phyloP scores from a whole-genome alignment of 1,139 yeast genomes.

The Pichia norvegensis region DNA sequence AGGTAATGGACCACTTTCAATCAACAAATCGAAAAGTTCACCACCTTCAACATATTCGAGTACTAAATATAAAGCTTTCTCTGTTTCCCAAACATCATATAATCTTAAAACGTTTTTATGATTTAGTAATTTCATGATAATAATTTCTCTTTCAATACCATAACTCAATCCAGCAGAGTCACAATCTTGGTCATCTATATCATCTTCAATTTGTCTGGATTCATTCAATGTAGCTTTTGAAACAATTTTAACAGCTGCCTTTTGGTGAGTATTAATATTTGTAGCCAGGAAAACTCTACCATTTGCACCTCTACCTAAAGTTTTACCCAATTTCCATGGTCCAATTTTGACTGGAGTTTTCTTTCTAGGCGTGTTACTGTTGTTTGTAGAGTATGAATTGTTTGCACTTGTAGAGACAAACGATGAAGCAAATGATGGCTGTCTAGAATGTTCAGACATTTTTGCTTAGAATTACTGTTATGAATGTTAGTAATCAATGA shows the following conservation, averaged over 20 bases:
- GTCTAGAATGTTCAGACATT: conserved; percentile 25
- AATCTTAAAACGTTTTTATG: conserved; percentile 94
- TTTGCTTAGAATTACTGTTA: background rate
- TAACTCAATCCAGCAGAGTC: conserved; percentile 66
- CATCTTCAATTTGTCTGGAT: conserved; percentile 1
- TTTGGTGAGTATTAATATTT: conserved; percentile 72
- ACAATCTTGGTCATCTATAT: conserved; percentile 31
- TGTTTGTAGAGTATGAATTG: conserved; percentile 1
- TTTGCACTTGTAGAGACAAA: conserved; percentile 27
- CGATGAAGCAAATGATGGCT: conserved; percentile 29
- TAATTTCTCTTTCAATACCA: conserved; percentile 94
- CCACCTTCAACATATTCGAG: conserved; percentile 97
- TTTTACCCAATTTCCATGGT: conserved; percentile 94
- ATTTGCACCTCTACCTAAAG: conserved; percentile 91
- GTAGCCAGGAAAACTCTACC: conserved; percentile 92
- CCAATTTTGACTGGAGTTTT: conserved; percentile 65
- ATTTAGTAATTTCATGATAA: conserved; percentile 76
- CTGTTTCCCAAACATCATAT: conserved; percentile 97
- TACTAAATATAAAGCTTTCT: conserved; percentile 82
- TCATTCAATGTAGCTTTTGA: conserved; percentile 66
- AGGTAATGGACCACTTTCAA: conserved; percentile 78
- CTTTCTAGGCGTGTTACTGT: conserved; percentile 31
- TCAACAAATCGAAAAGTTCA: conserved; percentile 84
- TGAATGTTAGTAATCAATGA: background rate
- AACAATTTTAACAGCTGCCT: conserved; percentile 95